Evolutionary conservation across 768 basidiomycete species (phyloP).

Genomic region (Flagelloscypha sp.): DNA sequence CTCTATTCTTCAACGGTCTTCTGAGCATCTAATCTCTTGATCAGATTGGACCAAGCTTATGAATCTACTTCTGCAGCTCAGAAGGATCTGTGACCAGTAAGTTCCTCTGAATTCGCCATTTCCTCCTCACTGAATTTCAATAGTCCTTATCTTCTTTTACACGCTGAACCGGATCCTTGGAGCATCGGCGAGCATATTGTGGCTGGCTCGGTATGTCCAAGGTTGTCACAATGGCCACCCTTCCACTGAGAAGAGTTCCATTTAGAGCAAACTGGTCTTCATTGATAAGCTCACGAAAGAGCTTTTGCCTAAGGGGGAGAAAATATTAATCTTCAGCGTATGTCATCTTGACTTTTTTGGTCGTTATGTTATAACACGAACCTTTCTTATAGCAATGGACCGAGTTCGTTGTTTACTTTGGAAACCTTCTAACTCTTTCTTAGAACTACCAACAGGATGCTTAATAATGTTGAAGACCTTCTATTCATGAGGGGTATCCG

Average conservation of each 20-base stretch:
- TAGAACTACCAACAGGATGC: too few relatives aligned
- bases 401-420: conserved; percentile 20
- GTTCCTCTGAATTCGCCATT: conserved; percentile 12
- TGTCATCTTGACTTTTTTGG: conserved; percentile 10
- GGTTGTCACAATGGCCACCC: too few relatives aligned
- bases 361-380: not conserved
- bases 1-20: too few relatives aligned
- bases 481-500: conserved; percentile 49
- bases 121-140: not conserved
- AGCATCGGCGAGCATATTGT: conserved; percentile 47
- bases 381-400: conserved; percentile 47
- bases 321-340: conserved; percentile 63
- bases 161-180: conserved; percentile 42
- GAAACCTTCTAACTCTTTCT: conserved; percentile 2
- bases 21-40: too few relatives aligned
- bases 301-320: conserved; percentile 49
- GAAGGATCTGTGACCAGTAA: conserved; percentile 64
- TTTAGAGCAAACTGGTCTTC: conserved; percentile 44
- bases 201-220: conserved; percentile 44
- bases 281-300: conserved; percentile 54
- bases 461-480: conserved; percentile 60
- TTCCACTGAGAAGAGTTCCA: too few relatives aligned
- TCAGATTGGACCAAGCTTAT: conserved; percentile 50
- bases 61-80: conserved; percentile 65
- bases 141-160: conserved; percentile 46